Base-by-base conservation (phyloP, 768 basidiomycete genomes). In the Hypsizygus marmoreus region DNA sequence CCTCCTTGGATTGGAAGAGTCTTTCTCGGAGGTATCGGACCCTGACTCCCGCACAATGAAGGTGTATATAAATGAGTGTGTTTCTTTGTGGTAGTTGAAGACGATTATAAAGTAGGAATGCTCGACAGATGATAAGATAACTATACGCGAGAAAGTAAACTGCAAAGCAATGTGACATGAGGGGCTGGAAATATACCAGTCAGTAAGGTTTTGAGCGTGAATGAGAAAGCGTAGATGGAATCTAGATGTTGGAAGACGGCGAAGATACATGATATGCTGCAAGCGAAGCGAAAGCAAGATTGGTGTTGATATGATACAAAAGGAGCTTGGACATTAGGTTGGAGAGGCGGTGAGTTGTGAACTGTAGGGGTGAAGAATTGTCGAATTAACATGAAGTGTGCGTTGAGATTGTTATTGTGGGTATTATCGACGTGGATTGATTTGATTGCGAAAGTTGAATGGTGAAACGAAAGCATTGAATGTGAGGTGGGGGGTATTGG, bases 91-190 rank as follows among this genome's bases (percentile, higher is more conserved):
- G n/a, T n/a, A n/a, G n/a, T n/a, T n/a, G n/a, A n/a, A n/a, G n/a
- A n/a, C n/a, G n/a, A n/a, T n/a, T 36, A 36, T 36, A 36, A 20
- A 9, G 16, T 36, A 35, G 28, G 16, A 29, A 40, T 40, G 39
- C 6, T 20, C n/a, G 28, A 12, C 8, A 19, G 26, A 30, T 12
- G 20, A 14, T 8, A 22, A 24, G 39, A 7, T 6, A n/a, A 19
- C 20, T 13, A 28, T 29, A 40, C 11, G 22, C 31, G 31, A 24
- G 17, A 29, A 40, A 16, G 29, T 26, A 28, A 40, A 13, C 25
- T 14, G 39, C 39, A 40, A 29, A 40, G 28, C 39, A 40, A 40
- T 40, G 39, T 19, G 39, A 40, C 12, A n/a, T n/a, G n/a, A n/a
- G n/a, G n/a, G n/a, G n/a, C n/a, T n/a, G n/a, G n/a, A n/a, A n/a